Conservation (phyloP, 148 eudicot species). For the Dianthus caryophyllus region DNA sequence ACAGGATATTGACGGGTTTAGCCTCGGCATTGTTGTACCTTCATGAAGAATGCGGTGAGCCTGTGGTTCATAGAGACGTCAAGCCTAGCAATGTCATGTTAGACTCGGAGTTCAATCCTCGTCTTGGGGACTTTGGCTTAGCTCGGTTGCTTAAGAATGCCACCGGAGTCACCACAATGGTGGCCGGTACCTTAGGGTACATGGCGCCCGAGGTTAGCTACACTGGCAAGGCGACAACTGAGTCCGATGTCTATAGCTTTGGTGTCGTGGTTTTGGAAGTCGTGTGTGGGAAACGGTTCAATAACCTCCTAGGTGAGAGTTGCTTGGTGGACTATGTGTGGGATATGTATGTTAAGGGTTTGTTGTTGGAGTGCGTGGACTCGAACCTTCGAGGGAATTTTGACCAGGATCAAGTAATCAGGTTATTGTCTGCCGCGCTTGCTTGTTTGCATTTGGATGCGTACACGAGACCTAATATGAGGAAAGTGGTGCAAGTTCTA, state of each 20-base stretch:
- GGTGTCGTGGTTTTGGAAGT: slow-evolving; percentile 70
- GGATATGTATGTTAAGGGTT: slow-evolving; percentile 33
- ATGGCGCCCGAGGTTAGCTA: slow-evolving; percentile 74
- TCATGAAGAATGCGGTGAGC: slow-evolving; percentile 67
- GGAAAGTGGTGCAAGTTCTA: slow-evolving; percentile 50
- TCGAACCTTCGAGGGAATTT: slow-evolving; percentile 28
- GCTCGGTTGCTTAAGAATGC: slow-evolving; percentile 50
- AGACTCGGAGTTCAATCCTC: slow-evolving; percentile 53
- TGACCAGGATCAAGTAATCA: slow-evolving; percentile 36
- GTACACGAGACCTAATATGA: slow-evolving; percentile 48
- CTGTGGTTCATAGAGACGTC: slow-evolving; percentile 66
- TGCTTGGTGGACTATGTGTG: slow-evolving; percentile 52
- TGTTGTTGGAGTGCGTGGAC: slow-evolving; percentile 37
- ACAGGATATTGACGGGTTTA: slow-evolving; percentile 43
- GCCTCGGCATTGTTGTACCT: slow-evolving; percentile 59
- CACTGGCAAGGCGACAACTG: slow-evolving; percentile 66
- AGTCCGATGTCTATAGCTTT: slow-evolving; percentile 66
- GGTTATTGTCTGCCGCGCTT: slow-evolving; percentile 37
- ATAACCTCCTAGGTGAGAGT: slow-evolving; percentile 49
- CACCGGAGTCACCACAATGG: slow-evolving; percentile 49
- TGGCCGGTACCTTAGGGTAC: slow-evolving; percentile 75
- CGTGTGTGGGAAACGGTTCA: slow-evolving; percentile 59
- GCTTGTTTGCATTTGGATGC: slow-evolving; percentile 56
- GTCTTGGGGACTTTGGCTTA: slow-evolving; percentile 69
- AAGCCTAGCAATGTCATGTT: slow-evolving; percentile 73